Percentiles rank a stretch among this genome's conserved stretches.
These are phyloP conservation scores for Sutorius eximius DNA, from an alignment of 1,284 basidiomycete species.

Conservation along the genomic window DNA sequence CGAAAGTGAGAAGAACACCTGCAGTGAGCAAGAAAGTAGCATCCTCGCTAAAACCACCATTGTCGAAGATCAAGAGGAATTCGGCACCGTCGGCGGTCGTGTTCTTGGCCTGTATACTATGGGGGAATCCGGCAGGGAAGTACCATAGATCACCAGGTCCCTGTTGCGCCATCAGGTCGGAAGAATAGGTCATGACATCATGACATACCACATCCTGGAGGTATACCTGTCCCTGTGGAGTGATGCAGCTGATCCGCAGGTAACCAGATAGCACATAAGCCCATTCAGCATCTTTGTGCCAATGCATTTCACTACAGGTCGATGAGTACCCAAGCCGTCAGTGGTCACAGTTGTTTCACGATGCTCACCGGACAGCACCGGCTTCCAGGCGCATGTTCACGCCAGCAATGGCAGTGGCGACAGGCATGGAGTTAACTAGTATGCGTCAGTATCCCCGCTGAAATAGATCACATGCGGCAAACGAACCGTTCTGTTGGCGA, in stretches of 20 bases:
- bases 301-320: conserved; percentile 53
- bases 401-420: conserved; percentile 42
- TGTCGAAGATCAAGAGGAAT: conserved; percentile 60
- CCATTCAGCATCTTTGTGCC: conserved; percentile 60
- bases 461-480: background rate
- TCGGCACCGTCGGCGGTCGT: conserved; percentile 50
- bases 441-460: background rate
- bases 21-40: conserved; percentile 49
- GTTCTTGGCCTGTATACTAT: conserved; percentile 52
- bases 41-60: conserved; percentile 56
- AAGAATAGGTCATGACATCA: background rate
- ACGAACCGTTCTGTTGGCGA: conserved; percentile 50
- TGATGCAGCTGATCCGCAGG: conserved; percentile 48
- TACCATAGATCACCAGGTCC: conserved; percentile 54
- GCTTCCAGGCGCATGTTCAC: conserved; percentile 60
- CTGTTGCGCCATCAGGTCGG: conserved; percentile 19
- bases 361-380: conserved; percentile 48
- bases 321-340: background rate
- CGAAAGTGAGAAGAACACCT: background rate
- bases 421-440: conserved; percentile 43
- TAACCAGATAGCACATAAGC: conserved; percentile 48
- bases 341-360: background rate
- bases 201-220: conserved; percentile 48
- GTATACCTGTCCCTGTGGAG: conserved; percentile 47
- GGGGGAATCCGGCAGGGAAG: conserved; percentile 50